Base-by-base conservation (phyloP, 768 basidiomycete species). In the Lactifluus volemus region DNA sequence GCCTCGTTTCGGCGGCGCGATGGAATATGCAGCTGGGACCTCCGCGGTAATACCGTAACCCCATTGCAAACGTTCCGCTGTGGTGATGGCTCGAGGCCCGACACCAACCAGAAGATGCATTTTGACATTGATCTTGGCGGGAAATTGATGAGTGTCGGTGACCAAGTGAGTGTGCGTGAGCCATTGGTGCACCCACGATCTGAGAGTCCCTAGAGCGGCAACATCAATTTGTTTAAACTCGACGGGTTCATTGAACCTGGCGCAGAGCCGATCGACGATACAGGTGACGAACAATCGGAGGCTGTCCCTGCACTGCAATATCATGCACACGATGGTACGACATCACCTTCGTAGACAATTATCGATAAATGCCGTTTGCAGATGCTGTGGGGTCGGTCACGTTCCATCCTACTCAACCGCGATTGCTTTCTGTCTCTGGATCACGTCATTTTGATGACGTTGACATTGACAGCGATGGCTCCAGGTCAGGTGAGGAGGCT, bases 91-190 rank as follows among this genome's bases (percentile, higher is more conserved):
- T 49, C 56, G 19, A 17, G 53, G 47, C 25, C 36, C 42, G 47
- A 58, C 44, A 87, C 88, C 21, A 94, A 95, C 68, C 95, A 97
- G 71, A 82, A 82, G 63, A 74, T 85, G 29, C 71, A 74, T n/a
- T 95, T 96, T 67, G 90, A 90, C 65, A 69, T 95, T 0, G 91
- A 95, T 68, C 56, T 77, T 11, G 75, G 78, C 42, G 92, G 93
- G 1, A 75, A 74, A 49, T 84, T 80, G 73, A 66, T 95, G 41
- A 79, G 78, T 29, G 73, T 79, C 2, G 92, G 92, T 0, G 84
- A 85, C 70, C 81, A 86, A 77, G 91, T 86, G 54, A 44, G 82
- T 73, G 38, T 21, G 12, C 25, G 21, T 50, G 29, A 39, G 57
- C 30, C n/a, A 5, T 17, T n/a, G 32, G 25, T 42, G 12, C 25